Conservation (phyloP, 257 asterid species). For the Mitragyna speciosa region DNA sequence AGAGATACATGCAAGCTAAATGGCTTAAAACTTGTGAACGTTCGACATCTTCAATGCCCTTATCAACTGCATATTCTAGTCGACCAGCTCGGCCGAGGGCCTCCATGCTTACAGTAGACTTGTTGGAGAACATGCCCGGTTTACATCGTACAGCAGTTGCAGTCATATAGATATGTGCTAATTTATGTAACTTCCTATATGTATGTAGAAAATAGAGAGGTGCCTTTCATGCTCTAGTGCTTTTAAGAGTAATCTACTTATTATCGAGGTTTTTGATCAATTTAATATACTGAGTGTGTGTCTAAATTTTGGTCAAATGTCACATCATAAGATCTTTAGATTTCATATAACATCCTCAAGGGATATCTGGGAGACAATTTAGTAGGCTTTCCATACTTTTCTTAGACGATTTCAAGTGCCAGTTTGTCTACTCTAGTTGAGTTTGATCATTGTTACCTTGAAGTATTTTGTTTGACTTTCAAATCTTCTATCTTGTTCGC, state of each 20-base stretch:
- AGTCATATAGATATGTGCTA: conserved; percentile 43
- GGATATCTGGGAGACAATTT: neutral
- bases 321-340: too few species aligned
- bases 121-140: conserved; percentile 51
- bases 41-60: conserved; percentile 26
- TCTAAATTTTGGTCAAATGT: neutral
- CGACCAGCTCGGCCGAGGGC: conserved; percentile 51
- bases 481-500: too few species aligned
- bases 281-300: neutral
- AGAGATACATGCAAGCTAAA: conserved; percentile 88
- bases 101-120: conserved; percentile 67
- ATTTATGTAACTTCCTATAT: neutral
- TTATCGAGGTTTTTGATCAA: neutral
- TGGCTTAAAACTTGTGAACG: conserved; percentile 64
- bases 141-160: conserved; percentile 54
- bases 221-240: neutral
- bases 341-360: too few species aligned
- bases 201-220: neutral
- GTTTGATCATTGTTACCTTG: too few species aligned
- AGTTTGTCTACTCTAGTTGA: neutral
- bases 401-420: neutral
- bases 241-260: neutral
- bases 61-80: conserved; percentile 32
- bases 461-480: too few species aligned
- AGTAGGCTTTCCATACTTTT: neutral